Conservation (phyloP, 805 yeast genomes). For the Ogataea sp. region DNA sequence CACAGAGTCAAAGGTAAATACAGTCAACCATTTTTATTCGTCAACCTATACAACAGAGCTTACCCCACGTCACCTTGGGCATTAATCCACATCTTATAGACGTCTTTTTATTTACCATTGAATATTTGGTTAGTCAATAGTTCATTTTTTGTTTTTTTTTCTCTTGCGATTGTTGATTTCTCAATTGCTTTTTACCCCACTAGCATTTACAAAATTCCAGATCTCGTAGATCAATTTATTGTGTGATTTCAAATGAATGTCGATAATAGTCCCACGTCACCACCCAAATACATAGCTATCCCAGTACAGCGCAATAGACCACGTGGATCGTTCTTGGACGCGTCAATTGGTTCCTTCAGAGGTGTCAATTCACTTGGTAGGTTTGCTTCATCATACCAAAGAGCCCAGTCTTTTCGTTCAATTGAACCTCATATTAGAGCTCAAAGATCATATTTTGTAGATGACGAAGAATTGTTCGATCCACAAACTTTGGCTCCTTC, state of each 20-base stretch:
- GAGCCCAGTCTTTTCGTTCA: slow-evolving; percentile 67
- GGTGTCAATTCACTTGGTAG: slow-evolving; percentile 65
- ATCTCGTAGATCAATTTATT: background rate
- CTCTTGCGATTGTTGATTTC: too few relatives aligned
- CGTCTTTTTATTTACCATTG: too few relatives aligned
- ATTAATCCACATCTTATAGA: too few relatives aligned
- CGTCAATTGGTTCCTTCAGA: slow-evolving; percentile 50
- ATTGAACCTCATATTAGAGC: slow-evolving; percentile 48
- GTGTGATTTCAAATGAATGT: background rate
- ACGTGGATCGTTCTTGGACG: slow-evolving; percentile 26
- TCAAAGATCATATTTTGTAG: slow-evolving; percentile 55
- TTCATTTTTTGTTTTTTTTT: background rate
- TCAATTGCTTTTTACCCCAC: background rate
- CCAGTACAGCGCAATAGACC: slow-evolving; percentile 2
- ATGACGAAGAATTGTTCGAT: slow-evolving; percentile 59
- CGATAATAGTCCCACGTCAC: background rate
- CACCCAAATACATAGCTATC: slow-evolving; percentile 1
- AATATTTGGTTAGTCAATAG: background rate
- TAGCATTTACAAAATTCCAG: background rate
- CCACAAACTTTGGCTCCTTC: slow-evolving; percentile 64
- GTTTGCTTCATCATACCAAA: slow-evolving; percentile 69
- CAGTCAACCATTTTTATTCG: too few relatives aligned
- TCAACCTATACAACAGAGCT: too few relatives aligned
- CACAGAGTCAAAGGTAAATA: too few relatives aligned
- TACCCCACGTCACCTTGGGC: too few relatives aligned